Evolutionary conservation across 306 rosid genomes (phyloP), one percentile per base, ranked within the genome.

Genomic region (Acmispon strigosus): DNA sequence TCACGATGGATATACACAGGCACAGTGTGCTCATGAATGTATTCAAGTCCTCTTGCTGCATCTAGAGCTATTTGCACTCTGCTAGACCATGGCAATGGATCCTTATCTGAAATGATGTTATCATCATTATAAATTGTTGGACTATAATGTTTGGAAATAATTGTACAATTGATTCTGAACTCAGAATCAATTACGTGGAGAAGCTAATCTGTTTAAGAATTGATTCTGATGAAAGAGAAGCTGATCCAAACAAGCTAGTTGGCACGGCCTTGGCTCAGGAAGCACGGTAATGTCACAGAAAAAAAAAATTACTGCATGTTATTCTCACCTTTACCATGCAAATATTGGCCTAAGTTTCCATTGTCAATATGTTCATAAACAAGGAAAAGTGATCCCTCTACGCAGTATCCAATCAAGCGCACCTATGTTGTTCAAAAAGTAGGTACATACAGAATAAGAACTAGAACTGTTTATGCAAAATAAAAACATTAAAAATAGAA

Each of bases 1-100:
- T 92, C 94, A 12, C 96, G 98, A 56, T 92, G 98, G 78, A 89
- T 86, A 76, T 92, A 92, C 48, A 92, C 92, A 39, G 96, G 98
- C n/a, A 89, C 98, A 3, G 98, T 87, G 75, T 92, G 98, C 76
- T 92, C 98, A 5, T 92, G 98, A 75, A 92, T 89, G 74, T 87
- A 89, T 76, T 89, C 98, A 16, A 89, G 96, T 15, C 98, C 98
- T 84, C 96, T 82, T 11, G 98, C 96, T 53, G 98, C 87, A 81
- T 92, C 98, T 44, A 92, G 83, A 19, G 96, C 96, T 69, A 92
- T 87, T 79, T 89, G 98, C 68, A 92, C 92, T 58, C 96, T 75
- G 14, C 71, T 73, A 72, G 87, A 78, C 96, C 98, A 89, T 51
- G 96, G 73, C 47, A 92, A 42, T 2, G 94, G 87, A 7, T 89